Conservation (phyloP, 306 rosid species). For the Ormosia emarginata region DNA sequence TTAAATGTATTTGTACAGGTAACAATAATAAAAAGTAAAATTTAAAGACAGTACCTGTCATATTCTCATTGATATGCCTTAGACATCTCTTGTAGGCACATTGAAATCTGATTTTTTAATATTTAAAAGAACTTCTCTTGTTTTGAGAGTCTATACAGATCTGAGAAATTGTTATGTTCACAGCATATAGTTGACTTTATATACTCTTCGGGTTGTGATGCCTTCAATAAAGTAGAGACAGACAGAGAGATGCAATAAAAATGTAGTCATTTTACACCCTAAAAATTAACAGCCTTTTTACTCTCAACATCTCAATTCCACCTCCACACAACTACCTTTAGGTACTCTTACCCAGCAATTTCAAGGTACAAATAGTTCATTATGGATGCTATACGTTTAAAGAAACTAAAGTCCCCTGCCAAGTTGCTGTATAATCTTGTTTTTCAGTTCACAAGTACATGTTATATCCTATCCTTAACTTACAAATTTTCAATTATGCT, state of each 20-base stretch:
- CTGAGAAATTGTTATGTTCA: background rate
- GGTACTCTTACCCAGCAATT: background rate
- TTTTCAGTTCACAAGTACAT: background rate
- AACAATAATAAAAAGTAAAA: background rate
- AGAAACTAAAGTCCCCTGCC: background rate
- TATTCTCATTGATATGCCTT: background rate
- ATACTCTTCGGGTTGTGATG: too few species aligned
- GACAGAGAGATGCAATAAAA: too few species aligned
- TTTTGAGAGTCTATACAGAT: background rate
- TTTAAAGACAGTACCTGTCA: background rate
- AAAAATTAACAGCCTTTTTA: background rate
- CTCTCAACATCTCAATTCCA: background rate
- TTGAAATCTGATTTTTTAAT: background rate
- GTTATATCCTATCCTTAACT: background rate
- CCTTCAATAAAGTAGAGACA: too few species aligned
- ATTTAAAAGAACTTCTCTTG: background rate
- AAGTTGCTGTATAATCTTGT: background rate
- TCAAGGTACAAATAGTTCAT: background rate
- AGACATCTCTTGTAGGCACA: background rate
- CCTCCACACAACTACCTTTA: background rate
- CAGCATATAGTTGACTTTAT: background rate
- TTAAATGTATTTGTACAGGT: background rate
- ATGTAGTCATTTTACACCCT: background rate
- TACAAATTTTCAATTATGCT: background rate
- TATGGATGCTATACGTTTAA: background rate